phyloP scores from a whole-genome alignment of 2,329 filamentous ascomycete species.

The Cytospora chrysosperma region DNA sequence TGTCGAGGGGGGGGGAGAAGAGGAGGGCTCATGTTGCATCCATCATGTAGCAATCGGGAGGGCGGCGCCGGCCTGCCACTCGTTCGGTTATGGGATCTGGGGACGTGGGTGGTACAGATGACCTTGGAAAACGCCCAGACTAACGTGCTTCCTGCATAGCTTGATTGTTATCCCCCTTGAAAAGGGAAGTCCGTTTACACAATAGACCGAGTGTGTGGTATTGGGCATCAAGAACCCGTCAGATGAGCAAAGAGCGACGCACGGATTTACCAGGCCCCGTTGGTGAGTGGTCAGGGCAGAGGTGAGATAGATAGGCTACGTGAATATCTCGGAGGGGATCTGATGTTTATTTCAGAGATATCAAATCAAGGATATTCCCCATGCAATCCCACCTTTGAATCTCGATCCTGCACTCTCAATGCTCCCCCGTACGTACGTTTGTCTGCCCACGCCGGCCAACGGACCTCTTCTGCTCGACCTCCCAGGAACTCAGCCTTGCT shows the following conservation, averaged over 20 bases:
- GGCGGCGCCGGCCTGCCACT: constrained; percentile 19
- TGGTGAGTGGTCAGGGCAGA: not conserved
- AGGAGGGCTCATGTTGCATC: constrained; percentile 17
- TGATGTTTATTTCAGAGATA: not conserved
- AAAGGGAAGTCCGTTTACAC: not conserved
- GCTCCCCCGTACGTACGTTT: not conserved
- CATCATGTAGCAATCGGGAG: constrained; percentile 11
- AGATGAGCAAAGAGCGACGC: constrained; percentile 9
- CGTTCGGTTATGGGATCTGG: constrained; percentile 6
- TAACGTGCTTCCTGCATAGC: not conserved
- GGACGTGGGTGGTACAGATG: constrained; percentile 10
- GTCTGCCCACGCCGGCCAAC: not conserved
- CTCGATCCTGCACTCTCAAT: not conserved
- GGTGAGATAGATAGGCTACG: not conserved
- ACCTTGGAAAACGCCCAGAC: not conserved
- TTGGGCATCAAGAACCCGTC: constrained; percentile 10
- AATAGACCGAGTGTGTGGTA: not conserved
- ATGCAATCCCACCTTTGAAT: not conserved
- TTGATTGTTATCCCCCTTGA: not conserved
- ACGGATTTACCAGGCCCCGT: constrained; percentile 1
- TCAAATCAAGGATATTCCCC: not conserved
- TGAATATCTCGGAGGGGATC: not conserved
- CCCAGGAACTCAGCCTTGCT: not conserved
- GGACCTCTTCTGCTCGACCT: not conserved
- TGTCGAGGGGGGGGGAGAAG: constrained; percentile 2